A percentile compares a stretch with the other conserved stretches of the same genome.
Conservation (phyloP, 192 early-diverging fungal genomes). For the Phycomyces nitens region DNA sequence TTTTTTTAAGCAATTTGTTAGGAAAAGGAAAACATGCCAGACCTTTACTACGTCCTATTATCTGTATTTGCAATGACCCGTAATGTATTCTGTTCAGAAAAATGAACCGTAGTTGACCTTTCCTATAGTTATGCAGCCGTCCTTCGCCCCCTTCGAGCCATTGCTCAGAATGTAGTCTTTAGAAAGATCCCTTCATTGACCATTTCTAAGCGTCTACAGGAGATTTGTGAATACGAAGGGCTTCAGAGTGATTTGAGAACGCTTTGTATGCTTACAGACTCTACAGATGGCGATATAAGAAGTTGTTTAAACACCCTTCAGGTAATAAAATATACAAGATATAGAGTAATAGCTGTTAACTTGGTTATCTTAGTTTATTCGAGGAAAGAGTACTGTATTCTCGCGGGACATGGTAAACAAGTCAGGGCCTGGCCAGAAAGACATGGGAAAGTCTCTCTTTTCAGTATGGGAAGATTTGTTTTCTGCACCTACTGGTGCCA, state of each 20-base stretch:
- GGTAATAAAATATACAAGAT: constrained; percentile 32
- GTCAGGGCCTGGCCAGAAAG: constrained; percentile 70
- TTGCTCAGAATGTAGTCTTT: constrained; percentile 73
- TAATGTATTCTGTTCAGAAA: constrained; percentile 32
- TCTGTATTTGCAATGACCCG: constrained; percentile 98
- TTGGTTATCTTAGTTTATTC: constrained; percentile 24
- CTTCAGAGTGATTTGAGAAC: constrained; percentile 71
- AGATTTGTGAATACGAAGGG: constrained; percentile 77
- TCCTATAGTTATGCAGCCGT: constrained; percentile 74
- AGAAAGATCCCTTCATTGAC: constrained; percentile 56
- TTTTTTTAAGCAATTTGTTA: neutral
- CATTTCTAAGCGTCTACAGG: constrained; percentile 72
- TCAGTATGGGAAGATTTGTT: constrained; percentile 86
- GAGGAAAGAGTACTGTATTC: constrained; percentile 30
- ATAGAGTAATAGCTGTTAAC: neutral
- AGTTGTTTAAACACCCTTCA: constrained; percentile 88
- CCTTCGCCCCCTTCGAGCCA: constrained; percentile 76
- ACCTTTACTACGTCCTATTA: constrained; percentile 84
- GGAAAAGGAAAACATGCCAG: constrained; percentile 27
- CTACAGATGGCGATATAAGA: constrained; percentile 84
- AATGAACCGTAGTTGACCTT: too few species aligned
- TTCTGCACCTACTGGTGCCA: constrained; percentile 25
- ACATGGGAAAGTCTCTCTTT: constrained; percentile 74
- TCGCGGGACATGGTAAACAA: constrained; percentile 46
- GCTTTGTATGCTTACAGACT: constrained; percentile 70